These are phyloP conservation scores for Diplodia mutila DNA, from an alignment of 2,329 filamentous ascomycete genomes.

Conservation along the genomic window DNA sequence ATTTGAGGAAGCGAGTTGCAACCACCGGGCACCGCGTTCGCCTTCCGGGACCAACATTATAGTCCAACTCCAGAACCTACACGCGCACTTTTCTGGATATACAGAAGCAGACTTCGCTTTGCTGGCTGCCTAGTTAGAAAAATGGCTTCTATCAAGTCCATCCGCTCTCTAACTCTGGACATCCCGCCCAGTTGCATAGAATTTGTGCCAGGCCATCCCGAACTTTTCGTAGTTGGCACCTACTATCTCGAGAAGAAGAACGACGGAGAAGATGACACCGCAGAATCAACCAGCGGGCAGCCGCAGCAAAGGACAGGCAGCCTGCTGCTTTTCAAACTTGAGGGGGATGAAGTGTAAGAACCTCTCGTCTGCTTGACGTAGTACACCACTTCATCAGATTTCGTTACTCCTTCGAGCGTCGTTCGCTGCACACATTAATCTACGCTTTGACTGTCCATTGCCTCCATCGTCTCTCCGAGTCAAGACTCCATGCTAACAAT, in stretches of 20 bases:
- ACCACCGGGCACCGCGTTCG: not conserved
- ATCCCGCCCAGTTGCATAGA: constrained; percentile 79
- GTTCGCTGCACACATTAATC: not conserved
- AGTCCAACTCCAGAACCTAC: not conserved
- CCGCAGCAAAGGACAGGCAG: constrained; percentile 73
- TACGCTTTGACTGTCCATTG: not conserved
- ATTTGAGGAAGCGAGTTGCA: constrained; percentile 17
- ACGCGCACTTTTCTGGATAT: not conserved
- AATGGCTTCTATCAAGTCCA: constrained; percentile 47
- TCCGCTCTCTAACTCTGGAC: constrained; percentile 60
- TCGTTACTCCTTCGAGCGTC: not conserved
- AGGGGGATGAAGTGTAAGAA: constrained; percentile 61
- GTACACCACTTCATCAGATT: constrained; percentile 36
- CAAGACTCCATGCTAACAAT: not conserved
- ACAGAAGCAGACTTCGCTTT: too few species aligned
- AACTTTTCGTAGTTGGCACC: constrained; percentile 79
- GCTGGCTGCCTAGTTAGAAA: not conserved
- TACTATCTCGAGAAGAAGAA: constrained; percentile 70
- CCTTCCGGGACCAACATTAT: not conserved
- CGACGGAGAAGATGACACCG: constrained; percentile 32
- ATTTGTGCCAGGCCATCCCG: constrained; percentile 65
- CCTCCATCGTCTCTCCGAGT: not conserved
- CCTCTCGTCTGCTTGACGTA: not conserved
- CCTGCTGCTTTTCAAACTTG: constrained; percentile 67
- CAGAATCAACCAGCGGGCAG: constrained; percentile 36